Base-by-base conservation (phyloP, 2,329 filamentous ascomycete genomes). In the Alternaria gansuensis region DNA sequence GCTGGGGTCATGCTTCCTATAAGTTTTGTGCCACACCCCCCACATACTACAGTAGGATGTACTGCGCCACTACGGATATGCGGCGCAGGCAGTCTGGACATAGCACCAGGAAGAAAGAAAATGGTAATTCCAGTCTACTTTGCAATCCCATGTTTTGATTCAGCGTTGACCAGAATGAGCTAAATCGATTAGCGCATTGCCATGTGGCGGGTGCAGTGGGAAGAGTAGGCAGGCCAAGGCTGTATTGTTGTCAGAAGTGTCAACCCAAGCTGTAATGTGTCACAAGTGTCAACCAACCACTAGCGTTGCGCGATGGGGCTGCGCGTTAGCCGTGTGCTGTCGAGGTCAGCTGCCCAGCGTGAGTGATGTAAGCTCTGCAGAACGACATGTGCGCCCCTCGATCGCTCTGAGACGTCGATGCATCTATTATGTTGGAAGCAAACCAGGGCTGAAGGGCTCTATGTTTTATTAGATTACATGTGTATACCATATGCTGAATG, bases 11-110 rank as follows among this genome's bases (percentile, higher is more conserved):
- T 34, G 37, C 36, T 39, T 41, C n/a, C 55, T 64, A 59, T 57
- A 61, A 57, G 44, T 54, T 46, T 29, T 57, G 39, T 59, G 33
- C 26, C 43, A 39, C 51, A 48, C 44, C 14, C 51, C 51, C 39
- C 59, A 54, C 43, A 48, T 23, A 31, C 29, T 41, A 28, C 48
- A 45, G 55, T 39, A 41, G 54, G 34, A 54, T 62, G 52, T 52
- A 59, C 61, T 65, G 62, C 64, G 64, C 65, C 65, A 65, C 56
- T 26, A 52, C 62, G 62, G 65, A 41, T 59, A 54, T 67, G 63
- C 65, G 65, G 65, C 61, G 65, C 59, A 67, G 63, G 28, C 51
- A 37, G 17, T 45, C 17, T 39, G 36, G 33, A 45, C 49, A 29
- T 50, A 49, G 36, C 52, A 58, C 28, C 17, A 17, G 17, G 17